phyloP scores from a whole-genome alignment of 176 grass and related monocot genomes.

The Aegilops bicornis region DNA sequence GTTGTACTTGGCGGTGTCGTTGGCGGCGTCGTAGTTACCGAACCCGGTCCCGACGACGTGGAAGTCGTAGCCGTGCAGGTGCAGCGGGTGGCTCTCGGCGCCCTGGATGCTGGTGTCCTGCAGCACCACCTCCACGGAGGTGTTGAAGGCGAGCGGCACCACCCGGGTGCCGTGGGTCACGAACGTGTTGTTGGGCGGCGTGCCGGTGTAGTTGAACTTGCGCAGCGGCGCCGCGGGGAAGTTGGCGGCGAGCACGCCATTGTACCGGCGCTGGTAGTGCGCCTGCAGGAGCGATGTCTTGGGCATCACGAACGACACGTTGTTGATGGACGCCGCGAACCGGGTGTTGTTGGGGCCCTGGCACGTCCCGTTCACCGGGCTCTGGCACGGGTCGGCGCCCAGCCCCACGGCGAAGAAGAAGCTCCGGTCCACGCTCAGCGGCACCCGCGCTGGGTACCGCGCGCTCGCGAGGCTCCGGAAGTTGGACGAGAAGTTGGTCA shows the following conservation, averaged over 20 bases:
- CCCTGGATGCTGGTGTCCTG: conserved; percentile 66
- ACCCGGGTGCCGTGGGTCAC: conserved; percentile 59
- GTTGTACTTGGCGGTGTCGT: conserved; percentile 53
- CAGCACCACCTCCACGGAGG: conserved; percentile 75
- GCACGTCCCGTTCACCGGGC: conserved; percentile 52
- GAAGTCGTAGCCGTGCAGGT: conserved; percentile 82
- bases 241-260: conserved; percentile 52
- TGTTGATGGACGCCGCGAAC: conserved; percentile 69
- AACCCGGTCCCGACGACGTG: conserved; percentile 55
- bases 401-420: conserved; percentile 84
- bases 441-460: conserved; percentile 58
- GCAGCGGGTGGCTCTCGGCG: conserved; percentile 78
- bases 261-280: conserved; percentile 64
- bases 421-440: conserved; percentile 31
- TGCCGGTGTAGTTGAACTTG: conserved; percentile 77
- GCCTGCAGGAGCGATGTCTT: conserved; percentile 65
- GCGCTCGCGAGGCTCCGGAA: conserved; percentile 72
- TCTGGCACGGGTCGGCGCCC: conserved; percentile 51
- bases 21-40: conserved; percentile 51
- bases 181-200: conserved; percentile 61
- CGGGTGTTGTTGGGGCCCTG: conserved; percentile 68
- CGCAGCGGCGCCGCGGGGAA: conserved; percentile 45
- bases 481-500: conserved; percentile 57
- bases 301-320: conserved; percentile 67
- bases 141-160: conserved; percentile 56